Evolutionary conservation across 345 rosid genomes (phyloP).

Genomic region (Eucalyptus cloeziana): DNA sequence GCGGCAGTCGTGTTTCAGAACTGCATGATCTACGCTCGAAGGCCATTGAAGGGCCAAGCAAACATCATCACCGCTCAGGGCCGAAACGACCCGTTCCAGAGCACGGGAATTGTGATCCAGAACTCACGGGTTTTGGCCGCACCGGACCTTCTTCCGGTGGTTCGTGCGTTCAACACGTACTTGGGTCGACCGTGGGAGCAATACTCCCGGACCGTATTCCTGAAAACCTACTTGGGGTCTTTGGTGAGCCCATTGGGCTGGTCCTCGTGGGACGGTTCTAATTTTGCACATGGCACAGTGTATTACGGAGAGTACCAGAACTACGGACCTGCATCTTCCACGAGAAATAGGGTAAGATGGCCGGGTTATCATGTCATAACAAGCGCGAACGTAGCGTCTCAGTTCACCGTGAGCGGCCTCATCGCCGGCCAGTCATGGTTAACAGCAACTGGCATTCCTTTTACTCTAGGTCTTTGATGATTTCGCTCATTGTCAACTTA

Average conservation of each 20-base stretch:
- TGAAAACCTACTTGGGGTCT: constrained; percentile 37
- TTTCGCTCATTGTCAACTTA: not conserved
- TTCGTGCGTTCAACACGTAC: constrained; percentile 17
- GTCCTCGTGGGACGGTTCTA: constrained; percentile 50
- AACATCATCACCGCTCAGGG: constrained; percentile 65
- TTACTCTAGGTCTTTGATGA: constrained; percentile 37
- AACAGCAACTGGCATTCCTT: constrained; percentile 47
- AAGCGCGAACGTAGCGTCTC: constrained; percentile 23
- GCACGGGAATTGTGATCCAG: constrained; percentile 51
- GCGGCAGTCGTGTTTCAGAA: constrained; percentile 50
- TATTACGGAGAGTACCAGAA: constrained; percentile 71
- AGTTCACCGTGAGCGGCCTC: constrained; percentile 38
- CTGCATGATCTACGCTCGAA: constrained; percentile 37
- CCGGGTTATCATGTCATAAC: constrained; percentile 49
- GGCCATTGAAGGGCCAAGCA: constrained; percentile 26
- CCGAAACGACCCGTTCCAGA: constrained; percentile 34
- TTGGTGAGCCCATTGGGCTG: constrained; percentile 41
- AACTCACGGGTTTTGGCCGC: constrained; percentile 40
- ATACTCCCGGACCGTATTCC: constrained; percentile 50
- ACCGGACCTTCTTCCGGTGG: constrained; percentile 2
- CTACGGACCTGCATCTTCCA: constrained; percentile 54
- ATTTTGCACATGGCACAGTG: constrained; percentile 29
- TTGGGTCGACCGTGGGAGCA: constrained; percentile 62
- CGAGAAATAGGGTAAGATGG: constrained; percentile 51
- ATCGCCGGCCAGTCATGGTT: constrained; percentile 55